Base-by-base conservation (phyloP, 2,329 filamentous ascomycete genomes). In the Fonsecaea nubica region DNA sequence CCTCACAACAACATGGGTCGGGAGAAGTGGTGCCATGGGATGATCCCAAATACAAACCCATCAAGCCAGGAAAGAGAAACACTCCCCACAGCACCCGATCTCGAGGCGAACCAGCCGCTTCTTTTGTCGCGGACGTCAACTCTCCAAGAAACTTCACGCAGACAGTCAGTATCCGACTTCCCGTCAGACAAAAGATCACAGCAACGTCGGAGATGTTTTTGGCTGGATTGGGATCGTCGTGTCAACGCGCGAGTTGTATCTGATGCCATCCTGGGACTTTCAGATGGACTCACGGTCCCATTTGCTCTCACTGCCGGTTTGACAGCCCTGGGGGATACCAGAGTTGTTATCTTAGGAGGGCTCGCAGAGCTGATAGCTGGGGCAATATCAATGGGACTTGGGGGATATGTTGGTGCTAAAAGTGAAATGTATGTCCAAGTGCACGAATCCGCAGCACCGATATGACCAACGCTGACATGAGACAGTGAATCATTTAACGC, bases 231-330 rank as follows among this genome's bases (percentile, higher is more conserved):
- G 63, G 55, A 33, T 21, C 57, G 65, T 7, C 57, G 58, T 5
- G 25, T 71, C 35, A 68, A 66, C 57, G 67, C 65, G 25, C 56
- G 69, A 40, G 33, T 69, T 12, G 67, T 71, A 7, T 68, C 69
- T 10, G 88, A 92, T 76, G 83, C 88, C 69, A 92, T 91, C 66
- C 89, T 93, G 71, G 91, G 91, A 61, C 88, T 93, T 72, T 89
- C 90, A 0, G 91, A 93, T 74, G 91, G 91, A 15, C 83, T 93
- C 72, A 93, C 91, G 0, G 91, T 93, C 0, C 91, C 91, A 0
- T 93, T 93, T 72, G 91, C 91, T 15, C 81, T 93, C 42, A 92
- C 90, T 0, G 91, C 91, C 0, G 91, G 91, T 13, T 82, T 93
- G 59, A 79, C 76, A 7, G 80, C 80, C 2, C 80, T 90, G 54